Base-by-base conservation (phyloP, 495 filamentous ascomycete genomes). In the Talaromyces wortmannii region DNA sequence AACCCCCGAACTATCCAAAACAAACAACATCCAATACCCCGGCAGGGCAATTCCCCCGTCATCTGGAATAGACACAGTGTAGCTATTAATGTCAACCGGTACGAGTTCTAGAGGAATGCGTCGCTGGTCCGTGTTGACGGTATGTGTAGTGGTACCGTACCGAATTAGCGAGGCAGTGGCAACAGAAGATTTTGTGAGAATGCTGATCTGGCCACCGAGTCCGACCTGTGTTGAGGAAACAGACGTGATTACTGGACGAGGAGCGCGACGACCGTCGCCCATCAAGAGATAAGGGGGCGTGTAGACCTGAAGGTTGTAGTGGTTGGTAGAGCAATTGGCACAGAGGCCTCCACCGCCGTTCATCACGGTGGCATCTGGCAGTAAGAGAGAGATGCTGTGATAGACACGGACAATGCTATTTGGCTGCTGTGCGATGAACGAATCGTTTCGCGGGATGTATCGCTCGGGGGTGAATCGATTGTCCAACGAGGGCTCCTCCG, bases 271-370 rank as follows among this genome's bases (percentile, higher is more conserved):
- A 18, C 76, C 76, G 53, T 72, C 61, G 7, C 55, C 17, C 12
- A 65, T 72, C 52, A 79, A 68, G 5, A 82, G 68, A 52, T 82
- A 82, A 0, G 69, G 60, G 5, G 77, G 73, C 52, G 63, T 63
- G 59, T 68, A 83, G 50, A 83, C 67, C 59, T 83, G 73, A 15
- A 56, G 66, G 59, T 82, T 78, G 58, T 69, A 77, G 57, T 83
- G 79, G 55, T 82, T 80, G 30, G 67, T 63, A 0, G 50, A 47
- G 56, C 73, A 76, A 49, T 57, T 47, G 8, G 71, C 74, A 52
- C 78, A 78, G n/a, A 82, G 69, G 12, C 78, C 79, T n/a, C 79
- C 74, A 16, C 79, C 79, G 31, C 72, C 78, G 42, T 56, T 65
- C 48, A 77, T 62, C 13, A 81, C 75, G 3, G 69, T 77, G 23